phyloP scores from a whole-genome alignment of 768 basidiomycete genomes.

The Kwoniella bestiolae region DNA sequence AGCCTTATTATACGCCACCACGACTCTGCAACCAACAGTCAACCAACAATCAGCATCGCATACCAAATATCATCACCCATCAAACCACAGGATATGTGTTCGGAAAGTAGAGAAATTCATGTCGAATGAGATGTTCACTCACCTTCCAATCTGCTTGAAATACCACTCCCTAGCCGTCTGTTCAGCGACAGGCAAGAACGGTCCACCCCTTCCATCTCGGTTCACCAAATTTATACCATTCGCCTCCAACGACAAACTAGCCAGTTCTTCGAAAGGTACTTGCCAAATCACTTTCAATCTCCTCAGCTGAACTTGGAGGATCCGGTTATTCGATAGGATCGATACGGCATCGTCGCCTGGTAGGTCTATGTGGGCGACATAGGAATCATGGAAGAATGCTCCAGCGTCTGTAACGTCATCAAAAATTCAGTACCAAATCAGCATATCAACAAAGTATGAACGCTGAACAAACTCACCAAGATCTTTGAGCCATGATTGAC shows the following conservation, averaged over 20 bases:
- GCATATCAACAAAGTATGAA: background rate
- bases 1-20: constrained; percentile 48
- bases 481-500: constrained; percentile 97
- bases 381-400: constrained; percentile 76
- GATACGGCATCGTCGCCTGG: constrained; percentile 71
- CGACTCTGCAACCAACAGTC: constrained; percentile 35
- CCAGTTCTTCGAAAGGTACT: constrained; percentile 79
- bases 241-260: constrained; percentile 86
- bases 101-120: background rate
- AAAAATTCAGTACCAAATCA: constrained; percentile 3
- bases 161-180: constrained; percentile 57
- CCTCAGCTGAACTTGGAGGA: constrained; percentile 83
- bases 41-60: background rate
- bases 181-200: constrained; percentile 60
- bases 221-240: constrained; percentile 81
- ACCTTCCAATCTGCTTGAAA: constrained; percentile 59
- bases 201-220: constrained; percentile 64
- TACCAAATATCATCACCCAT: too few species aligned
- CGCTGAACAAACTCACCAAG: constrained; percentile 64
- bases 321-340: constrained; percentile 71
- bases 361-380: constrained; percentile 87
- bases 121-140: constrained; percentile 28
- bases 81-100: too few species aligned
- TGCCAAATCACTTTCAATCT: constrained; percentile 90
- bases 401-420: constrained; percentile 59